Conservation (phyloP, 1,284 basidiomycete species). For the Sanguinoderma infundibulare region DNA sequence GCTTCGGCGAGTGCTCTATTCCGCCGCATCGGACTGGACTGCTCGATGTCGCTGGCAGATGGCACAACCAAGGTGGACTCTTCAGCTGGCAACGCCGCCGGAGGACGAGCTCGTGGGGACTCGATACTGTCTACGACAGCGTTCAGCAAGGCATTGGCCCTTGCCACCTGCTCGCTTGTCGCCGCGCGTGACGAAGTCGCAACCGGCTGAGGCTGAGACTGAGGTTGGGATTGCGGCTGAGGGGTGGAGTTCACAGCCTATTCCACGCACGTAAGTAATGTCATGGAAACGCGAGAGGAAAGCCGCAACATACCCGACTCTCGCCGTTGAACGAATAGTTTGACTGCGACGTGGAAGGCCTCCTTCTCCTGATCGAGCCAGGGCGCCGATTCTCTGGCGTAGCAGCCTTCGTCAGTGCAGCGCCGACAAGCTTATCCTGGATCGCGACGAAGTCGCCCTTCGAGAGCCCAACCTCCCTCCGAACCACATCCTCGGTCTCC, state of each 20-base stretch:
- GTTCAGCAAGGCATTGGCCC: conserved; percentile 67
- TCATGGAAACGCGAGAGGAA: background rate
- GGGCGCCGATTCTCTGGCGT: conserved; percentile 60
- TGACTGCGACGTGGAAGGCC: conserved; percentile 82
- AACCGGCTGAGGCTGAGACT: conserved; percentile 3
- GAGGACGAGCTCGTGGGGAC: conserved; percentile 41
- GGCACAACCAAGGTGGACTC: conserved; percentile 32
- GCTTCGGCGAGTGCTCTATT: conserved; percentile 75
- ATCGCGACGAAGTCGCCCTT: conserved; percentile 71
- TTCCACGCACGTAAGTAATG: conserved; percentile 1
- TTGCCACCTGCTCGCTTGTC: conserved; percentile 44
- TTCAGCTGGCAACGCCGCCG: conserved; percentile 23
- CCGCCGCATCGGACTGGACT: conserved; percentile 53
- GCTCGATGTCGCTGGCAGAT: conserved; percentile 32
- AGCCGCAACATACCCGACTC: conserved; percentile 39
- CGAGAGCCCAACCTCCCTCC: conserved; percentile 65
- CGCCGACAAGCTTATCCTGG: conserved; percentile 71
- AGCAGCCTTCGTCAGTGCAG: conserved; percentile 58
- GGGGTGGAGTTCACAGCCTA: conserved; percentile 62
- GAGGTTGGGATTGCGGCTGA: conserved; percentile 32
- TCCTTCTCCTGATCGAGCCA: conserved; percentile 57
- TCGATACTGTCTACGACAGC: conserved; percentile 73
- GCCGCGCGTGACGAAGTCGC: conserved; percentile 22
- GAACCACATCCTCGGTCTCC: conserved; percentile 69
- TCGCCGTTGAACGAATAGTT: conserved; percentile 65